phyloP scores from a whole-genome alignment of 2,329 filamentous ascomycete genomes.

The Blastomyces percursus region DNA sequence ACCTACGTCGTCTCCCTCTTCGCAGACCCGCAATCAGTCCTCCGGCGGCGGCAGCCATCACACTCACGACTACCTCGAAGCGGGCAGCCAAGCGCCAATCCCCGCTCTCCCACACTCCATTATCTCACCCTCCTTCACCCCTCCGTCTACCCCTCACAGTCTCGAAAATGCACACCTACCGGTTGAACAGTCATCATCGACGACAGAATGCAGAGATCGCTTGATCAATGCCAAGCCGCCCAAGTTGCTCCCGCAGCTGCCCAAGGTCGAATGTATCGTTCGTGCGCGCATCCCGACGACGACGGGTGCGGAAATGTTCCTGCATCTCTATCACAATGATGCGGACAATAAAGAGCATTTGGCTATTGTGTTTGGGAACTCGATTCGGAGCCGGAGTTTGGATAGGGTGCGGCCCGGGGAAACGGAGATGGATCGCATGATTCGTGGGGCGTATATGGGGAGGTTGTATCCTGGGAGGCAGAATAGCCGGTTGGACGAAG shows the following conservation, averaged over 20 bases:
- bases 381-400: conserved; percentile 61
- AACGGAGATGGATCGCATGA: conserved; percentile 59
- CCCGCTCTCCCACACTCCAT: conserved; percentile 43
- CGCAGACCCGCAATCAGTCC: not conserved
- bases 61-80: conserved; percentile 18
- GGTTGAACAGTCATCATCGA: conserved; percentile 21
- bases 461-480: conserved; percentile 75
- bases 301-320: conserved; percentile 86
- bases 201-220: conserved; percentile 17
- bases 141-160: conserved; percentile 28
- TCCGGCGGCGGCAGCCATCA: not conserved
- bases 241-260: conserved; percentile 62
- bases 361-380: conserved; percentile 87
- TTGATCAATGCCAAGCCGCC: conserved; percentile 46
- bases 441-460: conserved; percentile 83
- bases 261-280: conserved; percentile 84
- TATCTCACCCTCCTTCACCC: conserved; percentile 43
- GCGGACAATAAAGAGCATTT: conserved; percentile 92
- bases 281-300: conserved; percentile 91
- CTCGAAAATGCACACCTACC: conserved; percentile 26
- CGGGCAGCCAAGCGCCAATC: conserved; percentile 21
- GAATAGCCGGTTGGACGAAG: conserved; percentile 53
- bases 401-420: conserved; percentile 37
- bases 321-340: conserved; percentile 89
- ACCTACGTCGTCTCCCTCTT: conserved; percentile 3